Evolutionary conservation across 352 stramenopile genomes (phyloP).

Genomic region (Discostella stelligera): DNA sequence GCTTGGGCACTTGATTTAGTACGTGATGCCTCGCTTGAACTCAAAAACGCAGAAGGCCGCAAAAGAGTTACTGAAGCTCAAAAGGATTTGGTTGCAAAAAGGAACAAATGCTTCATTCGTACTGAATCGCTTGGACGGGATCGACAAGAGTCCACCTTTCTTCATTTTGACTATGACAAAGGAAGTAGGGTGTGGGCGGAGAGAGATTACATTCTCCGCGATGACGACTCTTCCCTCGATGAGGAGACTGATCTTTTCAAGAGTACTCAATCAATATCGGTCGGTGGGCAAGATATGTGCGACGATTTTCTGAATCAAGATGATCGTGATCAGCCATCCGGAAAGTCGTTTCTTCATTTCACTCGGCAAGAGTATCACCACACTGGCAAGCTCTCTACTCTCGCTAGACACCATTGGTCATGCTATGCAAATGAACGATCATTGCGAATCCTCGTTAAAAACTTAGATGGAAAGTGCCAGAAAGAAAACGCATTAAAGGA

Average conservation of each 20-base stretch:
- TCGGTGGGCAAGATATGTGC: slow-evolving; percentile 66
- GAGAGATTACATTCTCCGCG: slow-evolving; percentile 52
- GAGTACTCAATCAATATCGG: slow-evolving; percentile 25
- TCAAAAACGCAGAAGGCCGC: slow-evolving; percentile 69
- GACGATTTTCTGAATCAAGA: slow-evolving; percentile 62
- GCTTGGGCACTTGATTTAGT: slow-evolving; percentile 74
- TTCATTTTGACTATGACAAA: slow-evolving; percentile 75
- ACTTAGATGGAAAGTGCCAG: slow-evolving; percentile 61
- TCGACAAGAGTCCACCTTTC: slow-evolving; percentile 67
- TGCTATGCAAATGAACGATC: slow-evolving; percentile 74
- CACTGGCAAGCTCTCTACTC: slow-evolving; percentile 43
- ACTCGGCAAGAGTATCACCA: slow-evolving; percentile 71
- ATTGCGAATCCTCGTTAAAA: slow-evolving; percentile 68
- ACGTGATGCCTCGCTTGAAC: slow-evolving; percentile 75
- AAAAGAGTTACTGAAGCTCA: slow-evolving; percentile 76
- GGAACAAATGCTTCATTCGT: slow-evolving; percentile 79
- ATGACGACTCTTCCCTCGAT: slow-evolving; percentile 19
- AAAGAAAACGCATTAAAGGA: slow-evolving; percentile 70
- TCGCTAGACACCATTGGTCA: slow-evolving; percentile 63
- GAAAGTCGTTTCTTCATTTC: slow-evolving; percentile 56
- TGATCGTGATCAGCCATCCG: slow-evolving; percentile 35
- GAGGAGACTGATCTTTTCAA: slow-evolving; percentile 25
- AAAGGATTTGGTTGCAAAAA: slow-evolving; percentile 77
- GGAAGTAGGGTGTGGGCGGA: slow-evolving; percentile 69
- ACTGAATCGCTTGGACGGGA: slow-evolving; percentile 72